Percentiles rank a stretch among this genome's conserved stretches.
These are phyloP conservation scores for Solanum tacnaense DNA, from an alignment of 257 asterid genomes.

Conservation along the genomic window DNA sequence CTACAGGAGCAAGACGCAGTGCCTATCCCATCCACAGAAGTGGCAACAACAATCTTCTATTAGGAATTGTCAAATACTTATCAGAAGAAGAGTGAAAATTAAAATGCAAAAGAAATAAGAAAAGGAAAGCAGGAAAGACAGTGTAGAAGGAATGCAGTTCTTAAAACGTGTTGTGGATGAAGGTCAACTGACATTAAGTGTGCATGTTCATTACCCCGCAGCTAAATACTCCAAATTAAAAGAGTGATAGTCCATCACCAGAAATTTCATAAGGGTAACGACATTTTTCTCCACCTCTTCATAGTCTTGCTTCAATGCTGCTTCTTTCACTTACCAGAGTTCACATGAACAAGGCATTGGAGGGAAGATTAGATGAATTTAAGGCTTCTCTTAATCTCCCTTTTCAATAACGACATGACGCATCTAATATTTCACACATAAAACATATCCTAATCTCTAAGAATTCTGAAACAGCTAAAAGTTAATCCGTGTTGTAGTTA, in stretches of 20 bases:
- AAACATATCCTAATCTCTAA: neutral
- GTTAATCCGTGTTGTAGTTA: neutral
- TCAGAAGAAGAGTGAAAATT: neutral
- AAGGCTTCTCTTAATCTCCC: neutral
- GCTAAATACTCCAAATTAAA: neutral
- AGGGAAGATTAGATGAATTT: neutral
- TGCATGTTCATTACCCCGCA: neutral
- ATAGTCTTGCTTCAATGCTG: neutral
- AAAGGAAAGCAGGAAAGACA: neutral
- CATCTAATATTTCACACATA: neutral
- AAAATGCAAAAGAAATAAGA: neutral
- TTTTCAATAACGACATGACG: neutral
- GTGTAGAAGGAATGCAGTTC: neutral
- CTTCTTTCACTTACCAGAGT: neutral
- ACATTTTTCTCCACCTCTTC: neutral
- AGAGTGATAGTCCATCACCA: neutral
- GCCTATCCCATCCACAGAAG: slow-evolving; percentile 43
- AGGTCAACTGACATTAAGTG: neutral
- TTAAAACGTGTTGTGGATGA: neutral
- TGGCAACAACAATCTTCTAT: neutral
- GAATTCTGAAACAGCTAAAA: neutral
- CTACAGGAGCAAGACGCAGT: slow-evolving; percentile 58
- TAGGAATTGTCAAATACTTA: neutral
- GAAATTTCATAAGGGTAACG: neutral
- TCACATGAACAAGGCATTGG: neutral